These are phyloP conservation scores for Cystofilobasidium macerans DNA, from an alignment of 768 basidiomycete genomes.

Conservation along the genomic window DNA sequence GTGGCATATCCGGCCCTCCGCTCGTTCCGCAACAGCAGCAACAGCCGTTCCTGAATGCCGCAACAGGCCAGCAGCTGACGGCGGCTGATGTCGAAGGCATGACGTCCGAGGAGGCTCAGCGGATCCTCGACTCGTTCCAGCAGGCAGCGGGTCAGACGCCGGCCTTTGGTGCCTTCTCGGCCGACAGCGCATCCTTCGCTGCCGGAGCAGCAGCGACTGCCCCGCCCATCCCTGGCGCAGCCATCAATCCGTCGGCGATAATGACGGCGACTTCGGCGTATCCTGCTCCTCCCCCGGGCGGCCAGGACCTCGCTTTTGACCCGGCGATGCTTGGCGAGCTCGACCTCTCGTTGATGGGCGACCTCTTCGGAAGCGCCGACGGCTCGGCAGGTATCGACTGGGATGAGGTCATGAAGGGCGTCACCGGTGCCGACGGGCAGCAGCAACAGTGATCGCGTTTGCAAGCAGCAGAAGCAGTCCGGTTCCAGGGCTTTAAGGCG, in stretches of 20 bases:
- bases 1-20: background rate
- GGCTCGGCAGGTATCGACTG: background rate
- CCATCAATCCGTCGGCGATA: background rate
- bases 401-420: background rate
- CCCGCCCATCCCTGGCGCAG: background rate
- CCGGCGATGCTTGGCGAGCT: background rate
- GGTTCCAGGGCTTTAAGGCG: too few relatives aligned
- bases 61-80: slow-evolving; percentile 1
- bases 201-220: background rate
- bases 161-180: background rate
- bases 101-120: background rate
- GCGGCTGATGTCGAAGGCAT: slow-evolving; percentile 2
- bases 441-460: background rate
- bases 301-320: background rate
- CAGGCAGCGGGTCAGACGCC: background rate
- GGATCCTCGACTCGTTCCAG: slow-evolving; percentile 5
- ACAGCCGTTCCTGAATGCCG: background rate
- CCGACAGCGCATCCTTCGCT: background rate
- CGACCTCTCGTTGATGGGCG: slow-evolving; percentile 1
- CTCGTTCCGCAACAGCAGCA: background rate
- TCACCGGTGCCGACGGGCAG: background rate
- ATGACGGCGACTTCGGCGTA: too few relatives aligned
- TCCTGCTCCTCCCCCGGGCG: too few relatives aligned
- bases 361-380: background rate
- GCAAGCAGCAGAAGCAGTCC: too few relatives aligned